Conservation (phyloP, 2,329 filamentous ascomycete species). For the Beauveria brongniartii region DNA sequence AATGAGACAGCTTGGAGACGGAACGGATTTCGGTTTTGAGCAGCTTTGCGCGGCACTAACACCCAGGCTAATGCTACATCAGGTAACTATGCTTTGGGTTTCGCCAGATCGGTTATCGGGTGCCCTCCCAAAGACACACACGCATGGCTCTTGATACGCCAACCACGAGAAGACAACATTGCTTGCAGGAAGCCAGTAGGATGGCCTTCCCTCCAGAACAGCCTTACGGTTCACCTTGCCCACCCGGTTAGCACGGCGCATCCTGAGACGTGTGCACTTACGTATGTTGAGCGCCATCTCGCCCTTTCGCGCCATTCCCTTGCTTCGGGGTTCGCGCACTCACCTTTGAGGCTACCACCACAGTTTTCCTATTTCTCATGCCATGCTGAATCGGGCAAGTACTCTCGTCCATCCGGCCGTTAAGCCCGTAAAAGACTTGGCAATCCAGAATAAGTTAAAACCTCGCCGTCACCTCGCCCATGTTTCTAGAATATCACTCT, state of each 20-base stretch:
- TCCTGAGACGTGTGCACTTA: background rate
- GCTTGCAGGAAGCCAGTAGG: background rate
- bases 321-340: background rate
- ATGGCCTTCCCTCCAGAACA: background rate
- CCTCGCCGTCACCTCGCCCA: background rate
- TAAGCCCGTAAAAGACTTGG: background rate
- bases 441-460: background rate
- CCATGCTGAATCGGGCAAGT: background rate
- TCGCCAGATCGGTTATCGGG: background rate
- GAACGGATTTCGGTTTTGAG: constrained; percentile 3
- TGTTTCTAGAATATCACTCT: constrained; percentile 1
- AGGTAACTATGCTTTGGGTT: background rate
- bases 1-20: background rate
- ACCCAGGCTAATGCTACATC: background rate
- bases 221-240: background rate
- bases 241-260: constrained; percentile 2
- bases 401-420: background rate
- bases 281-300: constrained; percentile 1
- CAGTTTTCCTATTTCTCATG: background rate
- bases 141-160: background rate
- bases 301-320: background rate
- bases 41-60: background rate
- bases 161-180: background rate
- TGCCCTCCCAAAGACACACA: background rate
- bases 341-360: background rate